Percentiles rank a stretch among this genome's conserved stretches.
phyloP scores from a whole-genome alignment of 2,329 filamentous ascomycete species.

The Cladosporium oxysporum region DNA sequence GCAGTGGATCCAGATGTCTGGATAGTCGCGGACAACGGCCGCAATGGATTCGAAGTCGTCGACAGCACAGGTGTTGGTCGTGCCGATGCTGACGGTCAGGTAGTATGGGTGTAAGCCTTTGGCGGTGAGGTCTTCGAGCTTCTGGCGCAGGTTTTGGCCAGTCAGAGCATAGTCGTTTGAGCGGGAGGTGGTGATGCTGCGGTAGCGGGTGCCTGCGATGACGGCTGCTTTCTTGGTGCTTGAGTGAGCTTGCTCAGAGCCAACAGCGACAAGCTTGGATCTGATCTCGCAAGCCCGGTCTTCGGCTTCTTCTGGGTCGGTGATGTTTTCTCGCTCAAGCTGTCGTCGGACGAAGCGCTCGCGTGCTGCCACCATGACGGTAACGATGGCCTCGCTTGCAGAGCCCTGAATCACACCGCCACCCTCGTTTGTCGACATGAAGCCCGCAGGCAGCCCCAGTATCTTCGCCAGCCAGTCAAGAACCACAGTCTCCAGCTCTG shows the following conservation, averaged over 20 bases:
- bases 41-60: slow-evolving; percentile 77
- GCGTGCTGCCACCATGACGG: slow-evolving; percentile 81
- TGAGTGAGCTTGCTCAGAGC: slow-evolving; percentile 77
- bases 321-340: slow-evolving; percentile 51
- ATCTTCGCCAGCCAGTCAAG: slow-evolving; percentile 87
- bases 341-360: slow-evolving; percentile 72
- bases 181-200: slow-evolving; percentile 63
- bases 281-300: slow-evolving; percentile 68
- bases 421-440: slow-evolving; percentile 71
- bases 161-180: slow-evolving; percentile 71
- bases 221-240: slow-evolving; percentile 84
- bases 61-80: slow-evolving; percentile 83
- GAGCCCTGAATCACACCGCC: slow-evolving; percentile 95
- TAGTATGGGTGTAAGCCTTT: slow-evolving; percentile 82
- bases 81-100: slow-evolving; percentile 79
- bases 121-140: slow-evolving; percentile 65
- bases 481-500: slow-evolving; percentile 89
- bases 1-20: slow-evolving; percentile 82
- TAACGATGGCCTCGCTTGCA: slow-evolving; percentile 83
- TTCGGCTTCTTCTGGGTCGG: slow-evolving; percentile 59
- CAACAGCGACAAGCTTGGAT: slow-evolving; percentile 75
- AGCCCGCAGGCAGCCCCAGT: slow-evolving; percentile 71
- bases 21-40: slow-evolving; percentile 54
- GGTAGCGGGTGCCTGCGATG: slow-evolving; percentile 81
- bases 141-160: slow-evolving; percentile 59